Conservation (phyloP, 805 yeast species). For the Yarrowia deformans region DNA sequence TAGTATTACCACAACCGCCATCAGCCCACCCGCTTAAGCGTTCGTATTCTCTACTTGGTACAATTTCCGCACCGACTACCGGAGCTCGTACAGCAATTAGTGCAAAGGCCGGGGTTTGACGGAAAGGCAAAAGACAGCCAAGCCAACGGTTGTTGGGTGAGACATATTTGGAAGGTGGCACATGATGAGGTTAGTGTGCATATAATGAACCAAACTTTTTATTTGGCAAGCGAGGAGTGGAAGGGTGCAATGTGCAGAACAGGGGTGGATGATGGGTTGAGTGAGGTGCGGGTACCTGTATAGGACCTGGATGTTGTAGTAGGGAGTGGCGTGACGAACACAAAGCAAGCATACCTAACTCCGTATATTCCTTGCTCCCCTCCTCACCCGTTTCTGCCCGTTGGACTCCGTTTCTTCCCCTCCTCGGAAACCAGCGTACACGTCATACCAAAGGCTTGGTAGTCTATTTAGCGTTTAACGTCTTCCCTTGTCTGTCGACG, state of each 20-base stretch:
- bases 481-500: conserved; percentile 31
- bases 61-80: too few species aligned
- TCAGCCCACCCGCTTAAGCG: too few species aligned
- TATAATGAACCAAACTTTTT: background rate
- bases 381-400: conserved; percentile 2
- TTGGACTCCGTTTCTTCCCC: background rate
- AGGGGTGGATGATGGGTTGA: background rate
- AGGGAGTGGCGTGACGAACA: too few species aligned
- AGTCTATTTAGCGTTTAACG: conserved; percentile 25
- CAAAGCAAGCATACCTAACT: too few species aligned
- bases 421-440: background rate
- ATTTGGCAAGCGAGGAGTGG: conserved; percentile 8
- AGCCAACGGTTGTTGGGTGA: conserved; percentile 33
- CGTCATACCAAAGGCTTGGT: conserved; percentile 15
- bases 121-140: background rate
- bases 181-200: conserved; percentile 33
- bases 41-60: too few species aligned
- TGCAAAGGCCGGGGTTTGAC: too few species aligned
- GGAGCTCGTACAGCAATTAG: too few species aligned
- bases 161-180: conserved; percentile 35
- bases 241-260: background rate
- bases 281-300: too few species aligned
- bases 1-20: background rate
- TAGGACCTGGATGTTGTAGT: too few species aligned
- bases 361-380: too few species aligned